Evolutionary conservation across 352 stramenopile genomes (phyloP).

Genomic region (Paralagenidium karlingii): DNA sequence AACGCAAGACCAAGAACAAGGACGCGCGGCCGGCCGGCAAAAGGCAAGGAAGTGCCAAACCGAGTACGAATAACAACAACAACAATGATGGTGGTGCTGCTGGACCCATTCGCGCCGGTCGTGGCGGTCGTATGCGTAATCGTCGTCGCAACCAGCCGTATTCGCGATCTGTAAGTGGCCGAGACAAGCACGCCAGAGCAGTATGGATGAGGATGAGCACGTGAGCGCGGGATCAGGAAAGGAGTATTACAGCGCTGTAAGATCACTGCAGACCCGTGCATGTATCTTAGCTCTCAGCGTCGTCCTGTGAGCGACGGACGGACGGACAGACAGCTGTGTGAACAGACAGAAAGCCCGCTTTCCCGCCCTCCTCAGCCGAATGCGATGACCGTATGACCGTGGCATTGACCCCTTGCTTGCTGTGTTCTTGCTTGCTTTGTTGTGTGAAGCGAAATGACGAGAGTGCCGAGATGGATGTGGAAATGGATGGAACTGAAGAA

Average conservation of each 20-base stretch:
- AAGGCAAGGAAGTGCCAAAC: not conserved
- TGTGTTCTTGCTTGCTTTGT: no score
- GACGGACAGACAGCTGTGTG: not conserved
- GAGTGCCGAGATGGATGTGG: slow-evolving; percentile 51
- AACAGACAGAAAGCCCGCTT: not conserved
- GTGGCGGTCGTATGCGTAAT: slow-evolving; percentile 14
- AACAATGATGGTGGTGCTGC: slow-evolving; percentile 7
- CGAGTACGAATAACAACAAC: no score
- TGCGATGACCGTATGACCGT: no score
- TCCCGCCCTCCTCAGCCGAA: no score
- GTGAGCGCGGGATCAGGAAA: not conserved
- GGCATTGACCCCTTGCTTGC: no score
- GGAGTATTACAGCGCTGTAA: no score
- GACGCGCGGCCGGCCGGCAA: slow-evolving; percentile 23
- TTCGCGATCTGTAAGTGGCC: slow-evolving; percentile 51
- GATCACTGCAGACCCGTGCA: no score
- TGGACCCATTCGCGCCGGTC: slow-evolving; percentile 21
- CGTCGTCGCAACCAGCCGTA: slow-evolving; percentile 48
- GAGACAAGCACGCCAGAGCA: not conserved
- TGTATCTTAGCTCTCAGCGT: not conserved
- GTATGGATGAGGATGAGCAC: not conserved
- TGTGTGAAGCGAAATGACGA: no score
- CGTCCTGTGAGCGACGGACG: not conserved
- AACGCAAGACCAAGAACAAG: slow-evolving; percentile 54
- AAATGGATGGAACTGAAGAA: slow-evolving; percentile 38